phyloP scores from a whole-genome alignment of 176 grass and related monocot species.

The Oryza rufipogon region DNA sequence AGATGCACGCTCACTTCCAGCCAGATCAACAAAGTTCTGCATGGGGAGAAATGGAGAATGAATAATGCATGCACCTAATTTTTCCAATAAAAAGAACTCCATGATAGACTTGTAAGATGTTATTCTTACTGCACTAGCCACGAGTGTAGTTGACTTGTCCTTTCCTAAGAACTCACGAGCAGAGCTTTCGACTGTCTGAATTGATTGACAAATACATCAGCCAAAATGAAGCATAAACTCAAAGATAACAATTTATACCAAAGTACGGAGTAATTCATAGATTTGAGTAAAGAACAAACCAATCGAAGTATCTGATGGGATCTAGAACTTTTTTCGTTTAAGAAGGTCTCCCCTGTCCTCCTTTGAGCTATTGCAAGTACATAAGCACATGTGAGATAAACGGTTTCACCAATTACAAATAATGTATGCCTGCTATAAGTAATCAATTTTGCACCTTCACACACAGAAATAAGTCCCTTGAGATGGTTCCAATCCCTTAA shows the following conservation, averaged over 20 bases:
- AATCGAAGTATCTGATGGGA: slow-evolving; percentile 94
- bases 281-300: slow-evolving; percentile 62
- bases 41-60: background rate
- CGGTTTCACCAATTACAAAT: slow-evolving; percentile 7
- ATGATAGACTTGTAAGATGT: slow-evolving; percentile 24
- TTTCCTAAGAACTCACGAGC: slow-evolving; percentile 75
- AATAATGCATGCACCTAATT: slow-evolving; percentile 11
- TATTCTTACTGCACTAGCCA: slow-evolving; percentile 77
- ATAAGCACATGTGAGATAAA: slow-evolving; percentile 40
- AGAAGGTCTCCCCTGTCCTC: slow-evolving; percentile 74
- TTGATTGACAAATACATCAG: slow-evolving; percentile 26
- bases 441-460: slow-evolving; percentile 74
- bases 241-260: background rate
- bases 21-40: slow-evolving; percentile 97
- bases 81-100: background rate
- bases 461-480: slow-evolving; percentile 79
- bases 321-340: slow-evolving; percentile 96
- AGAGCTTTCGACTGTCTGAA: slow-evolving; percentile 89
- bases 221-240: background rate
- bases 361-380: slow-evolving; percentile 73
- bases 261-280: background rate
- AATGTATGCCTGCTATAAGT: slow-evolving; percentile 9
- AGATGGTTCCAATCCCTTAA: slow-evolving; percentile 90
- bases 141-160: slow-evolving; percentile 81
- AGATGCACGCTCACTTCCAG: slow-evolving; percentile 93